Evolutionary conservation across 2,329 filamentous ascomycete genomes (phyloP).

Genomic region (Ophiocordyceps sinensis): DNA sequence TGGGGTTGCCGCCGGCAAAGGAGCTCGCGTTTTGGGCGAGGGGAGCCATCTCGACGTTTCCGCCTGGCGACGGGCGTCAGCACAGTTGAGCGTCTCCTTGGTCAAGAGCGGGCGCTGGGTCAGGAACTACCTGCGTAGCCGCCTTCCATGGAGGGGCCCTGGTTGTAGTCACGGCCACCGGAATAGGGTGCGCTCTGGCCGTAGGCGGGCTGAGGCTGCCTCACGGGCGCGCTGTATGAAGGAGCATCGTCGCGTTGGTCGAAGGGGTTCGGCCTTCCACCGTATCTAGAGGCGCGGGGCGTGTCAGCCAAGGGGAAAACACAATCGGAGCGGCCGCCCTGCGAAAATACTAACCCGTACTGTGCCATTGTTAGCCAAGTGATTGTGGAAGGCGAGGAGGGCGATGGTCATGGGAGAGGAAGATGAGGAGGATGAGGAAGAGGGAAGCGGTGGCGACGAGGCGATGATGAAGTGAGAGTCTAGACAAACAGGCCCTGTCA

Average conservation of each 20-base stretch:
- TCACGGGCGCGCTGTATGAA: slow-evolving; percentile 15
- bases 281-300: slow-evolving; percentile 33
- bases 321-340: not conserved
- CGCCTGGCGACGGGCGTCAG: slow-evolving; percentile 14
- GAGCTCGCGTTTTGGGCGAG: slow-evolving; percentile 37
- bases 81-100: not conserved
- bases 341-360: slow-evolving; percentile 40
- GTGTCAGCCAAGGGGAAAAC: not conserved
- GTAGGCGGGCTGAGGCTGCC: slow-evolving; percentile 6
- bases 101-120: not conserved
- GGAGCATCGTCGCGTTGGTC: slow-evolving; percentile 33
- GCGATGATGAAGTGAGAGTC: slow-evolving; percentile 1
- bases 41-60: slow-evolving; percentile 58
- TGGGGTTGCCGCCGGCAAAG: slow-evolving; percentile 44
- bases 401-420: not conserved
- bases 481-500: not conserved
- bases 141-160: slow-evolving; percentile 10
- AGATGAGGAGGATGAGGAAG: not conserved
- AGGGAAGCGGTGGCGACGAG: not conserved
- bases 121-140: slow-evolving; percentile 14
- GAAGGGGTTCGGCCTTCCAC: slow-evolving; percentile 40
- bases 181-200: slow-evolving; percentile 10
- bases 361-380: slow-evolving; percentile 19
- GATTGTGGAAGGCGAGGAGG: slow-evolving; percentile 1
- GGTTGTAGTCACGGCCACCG: slow-evolving; percentile 9